Conservation (phyloP, 2,329 filamentous ascomycete species). For the Biscogniauxia marginata region DNA sequence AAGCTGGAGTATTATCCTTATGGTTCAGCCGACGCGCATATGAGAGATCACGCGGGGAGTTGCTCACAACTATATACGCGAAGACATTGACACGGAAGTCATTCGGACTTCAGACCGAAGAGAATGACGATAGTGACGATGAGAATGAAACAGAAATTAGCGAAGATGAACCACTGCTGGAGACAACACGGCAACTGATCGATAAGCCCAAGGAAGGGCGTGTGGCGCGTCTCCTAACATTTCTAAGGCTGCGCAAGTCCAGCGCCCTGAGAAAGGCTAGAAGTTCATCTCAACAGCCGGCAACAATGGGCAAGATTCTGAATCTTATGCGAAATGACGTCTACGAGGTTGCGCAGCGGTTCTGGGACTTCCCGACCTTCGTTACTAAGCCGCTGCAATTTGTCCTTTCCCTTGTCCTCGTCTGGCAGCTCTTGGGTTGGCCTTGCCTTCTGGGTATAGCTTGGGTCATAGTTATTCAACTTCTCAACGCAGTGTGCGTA, state of each 20-base stretch:
- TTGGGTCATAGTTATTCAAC: slow-evolving; percentile 67
- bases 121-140: slow-evolving; percentile 13
- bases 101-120: slow-evolving; percentile 39
- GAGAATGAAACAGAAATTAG: neutral
- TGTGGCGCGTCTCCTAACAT: slow-evolving; percentile 28
- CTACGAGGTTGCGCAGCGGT: slow-evolving; percentile 78
- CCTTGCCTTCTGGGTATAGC: slow-evolving; percentile 72
- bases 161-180: slow-evolving; percentile 25
- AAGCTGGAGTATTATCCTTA: slow-evolving; percentile 65
- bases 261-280: slow-evolving; percentile 21
- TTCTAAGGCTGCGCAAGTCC: slow-evolving; percentile 24
- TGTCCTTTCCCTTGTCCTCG: slow-evolving; percentile 69
- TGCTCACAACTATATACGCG: slow-evolving; percentile 82
- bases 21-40: slow-evolving; percentile 87
- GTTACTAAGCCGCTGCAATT: slow-evolving; percentile 75
- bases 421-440: slow-evolving; percentile 78
- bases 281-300: slow-evolving; percentile 50
- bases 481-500: slow-evolving; percentile 67
- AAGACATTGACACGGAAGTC: slow-evolving; percentile 69
- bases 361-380: slow-evolving; percentile 83
- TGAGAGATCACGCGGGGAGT: slow-evolving; percentile 79
- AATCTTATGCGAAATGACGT: slow-evolving; percentile 82
- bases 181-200: slow-evolving; percentile 2
- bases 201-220: slow-evolving; percentile 22
- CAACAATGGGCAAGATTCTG: slow-evolving; percentile 86